Evolutionary conservation across 176 grass and related monocot genomes (phyloP).

Genomic region (Urochloa ruziziensis): DNA sequence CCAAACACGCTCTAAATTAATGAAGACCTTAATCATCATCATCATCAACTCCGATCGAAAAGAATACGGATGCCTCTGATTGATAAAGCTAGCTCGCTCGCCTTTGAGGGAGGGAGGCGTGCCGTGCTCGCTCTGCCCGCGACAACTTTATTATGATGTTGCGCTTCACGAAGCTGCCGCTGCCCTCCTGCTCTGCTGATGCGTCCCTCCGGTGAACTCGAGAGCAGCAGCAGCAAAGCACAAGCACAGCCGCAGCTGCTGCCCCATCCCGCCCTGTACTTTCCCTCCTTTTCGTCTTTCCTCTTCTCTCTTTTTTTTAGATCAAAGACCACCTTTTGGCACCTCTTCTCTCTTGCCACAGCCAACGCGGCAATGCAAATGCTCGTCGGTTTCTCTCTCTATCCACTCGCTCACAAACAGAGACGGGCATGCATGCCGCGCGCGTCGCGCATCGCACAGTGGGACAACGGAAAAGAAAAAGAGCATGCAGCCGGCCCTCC

Average conservation of each 20-base stretch:
- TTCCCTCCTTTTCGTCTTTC: neutral
- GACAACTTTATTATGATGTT: constrained; percentile 48
- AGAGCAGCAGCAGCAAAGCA: constrained; percentile 10
- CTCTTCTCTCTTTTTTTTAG: no score
- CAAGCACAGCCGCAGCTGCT: neutral
- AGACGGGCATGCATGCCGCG: no score
- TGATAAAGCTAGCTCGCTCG: no score
- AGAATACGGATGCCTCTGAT: no score
- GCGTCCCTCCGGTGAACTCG: constrained; percentile 22
- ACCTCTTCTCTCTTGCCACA: neutral
- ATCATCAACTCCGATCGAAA: no score
- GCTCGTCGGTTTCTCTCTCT: neutral
- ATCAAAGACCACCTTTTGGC: no score
- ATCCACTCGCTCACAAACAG: constrained; percentile 9
- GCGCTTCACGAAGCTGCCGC: constrained; percentile 50
- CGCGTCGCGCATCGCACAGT: neutral
- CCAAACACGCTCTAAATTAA: no score
- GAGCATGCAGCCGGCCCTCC: no score
- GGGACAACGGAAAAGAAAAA: no score
- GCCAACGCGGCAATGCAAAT: no score
- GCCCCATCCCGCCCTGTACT: neutral
- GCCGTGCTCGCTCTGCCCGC: constrained; percentile 37
- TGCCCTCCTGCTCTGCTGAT: neutral
- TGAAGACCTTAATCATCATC: no score
- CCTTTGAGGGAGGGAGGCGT: constrained; percentile 55